Conservation (phyloP, 1,139 yeast species). For the Yamadazyma sp. region DNA sequence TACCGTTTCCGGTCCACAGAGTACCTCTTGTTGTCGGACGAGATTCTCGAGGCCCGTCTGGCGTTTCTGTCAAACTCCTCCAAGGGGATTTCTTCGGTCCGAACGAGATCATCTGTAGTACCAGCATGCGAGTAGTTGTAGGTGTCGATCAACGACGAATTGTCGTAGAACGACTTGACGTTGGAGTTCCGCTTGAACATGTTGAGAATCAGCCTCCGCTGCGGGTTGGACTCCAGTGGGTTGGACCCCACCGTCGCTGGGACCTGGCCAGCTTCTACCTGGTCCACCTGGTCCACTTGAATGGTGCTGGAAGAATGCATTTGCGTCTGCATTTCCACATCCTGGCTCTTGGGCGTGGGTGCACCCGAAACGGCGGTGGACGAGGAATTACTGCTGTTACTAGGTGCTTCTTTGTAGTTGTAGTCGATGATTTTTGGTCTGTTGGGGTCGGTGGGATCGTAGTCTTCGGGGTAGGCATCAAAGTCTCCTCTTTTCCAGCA, state of each 20-base stretch:
- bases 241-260: no score
- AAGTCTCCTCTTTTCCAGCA: slow-evolving; percentile 61
- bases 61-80: slow-evolving; percentile 38
- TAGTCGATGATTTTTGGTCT: slow-evolving; percentile 32
- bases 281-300: slow-evolving; percentile 7
- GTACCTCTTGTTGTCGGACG: slow-evolving; percentile 22
- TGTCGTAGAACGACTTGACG: slow-evolving; percentile 27
- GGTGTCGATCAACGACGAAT: slow-evolving; percentile 30
- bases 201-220: slow-evolving; percentile 25
- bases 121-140: slow-evolving; percentile 21
- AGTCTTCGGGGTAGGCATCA: slow-evolving; percentile 53
- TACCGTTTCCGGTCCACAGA: slow-evolving; percentile 9
- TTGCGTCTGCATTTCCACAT: slow-evolving; percentile 8
- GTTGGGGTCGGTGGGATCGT: slow-evolving; percentile 65
- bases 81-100: slow-evolving; percentile 53
- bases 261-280: background rate
- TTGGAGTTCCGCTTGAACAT: slow-evolving; percentile 29
- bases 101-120: slow-evolving; percentile 22
- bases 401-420: slow-evolving; percentile 19
- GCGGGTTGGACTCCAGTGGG: background rate
- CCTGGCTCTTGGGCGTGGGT: slow-evolving; percentile 5
- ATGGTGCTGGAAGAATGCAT: slow-evolving; percentile 17
- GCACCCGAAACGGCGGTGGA: slow-evolving; percentile 5
- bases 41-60: slow-evolving; percentile 23
- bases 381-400: slow-evolving; percentile 5